These are phyloP conservation scores for Marasmius fiardii DNA, from an alignment of 1,284 basidiomycete genomes.

Conservation along the genomic window DNA sequence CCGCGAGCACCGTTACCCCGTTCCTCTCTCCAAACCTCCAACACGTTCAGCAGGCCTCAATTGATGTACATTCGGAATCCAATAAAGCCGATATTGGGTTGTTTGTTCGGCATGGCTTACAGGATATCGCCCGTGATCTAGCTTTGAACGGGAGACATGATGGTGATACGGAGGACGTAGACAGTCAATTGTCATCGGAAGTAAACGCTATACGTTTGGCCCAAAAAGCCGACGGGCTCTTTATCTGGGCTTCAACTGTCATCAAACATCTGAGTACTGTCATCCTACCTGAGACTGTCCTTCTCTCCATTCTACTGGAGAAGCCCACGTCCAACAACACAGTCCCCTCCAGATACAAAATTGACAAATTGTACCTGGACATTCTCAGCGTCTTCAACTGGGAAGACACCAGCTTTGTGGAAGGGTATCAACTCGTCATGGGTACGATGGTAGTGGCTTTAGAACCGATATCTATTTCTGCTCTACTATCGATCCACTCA, in stretches of 20 bases:
- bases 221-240: constrained; percentile 18
- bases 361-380: constrained; percentile 19
- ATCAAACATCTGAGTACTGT: constrained; percentile 14
- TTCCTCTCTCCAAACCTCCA: background rate
- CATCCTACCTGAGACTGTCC: constrained; percentile 14
- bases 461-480: constrained; percentile 15
- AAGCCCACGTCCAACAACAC: background rate
- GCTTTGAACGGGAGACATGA: constrained; percentile 2
- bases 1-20: background rate
- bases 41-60: constrained; percentile 1
- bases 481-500: constrained; percentile 17
- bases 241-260: constrained; percentile 21
- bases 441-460: constrained; percentile 20
- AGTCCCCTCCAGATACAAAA: constrained; percentile 12
- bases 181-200: constrained; percentile 2
- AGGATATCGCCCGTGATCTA: constrained; percentile 2
- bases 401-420: constrained; percentile 19
- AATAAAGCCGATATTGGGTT: constrained; percentile 14
- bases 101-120: constrained; percentile 13
- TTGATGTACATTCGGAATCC: constrained; percentile 8
- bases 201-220: background rate
- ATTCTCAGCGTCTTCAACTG: constrained; percentile 21
- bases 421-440: constrained; percentile 18
- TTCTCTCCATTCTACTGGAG: constrained; percentile 6
- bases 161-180: background rate